phyloP scores from a whole-genome alignment of 2,329 filamentous ascomycete species.

The Xylariaceae sp. region DNA sequence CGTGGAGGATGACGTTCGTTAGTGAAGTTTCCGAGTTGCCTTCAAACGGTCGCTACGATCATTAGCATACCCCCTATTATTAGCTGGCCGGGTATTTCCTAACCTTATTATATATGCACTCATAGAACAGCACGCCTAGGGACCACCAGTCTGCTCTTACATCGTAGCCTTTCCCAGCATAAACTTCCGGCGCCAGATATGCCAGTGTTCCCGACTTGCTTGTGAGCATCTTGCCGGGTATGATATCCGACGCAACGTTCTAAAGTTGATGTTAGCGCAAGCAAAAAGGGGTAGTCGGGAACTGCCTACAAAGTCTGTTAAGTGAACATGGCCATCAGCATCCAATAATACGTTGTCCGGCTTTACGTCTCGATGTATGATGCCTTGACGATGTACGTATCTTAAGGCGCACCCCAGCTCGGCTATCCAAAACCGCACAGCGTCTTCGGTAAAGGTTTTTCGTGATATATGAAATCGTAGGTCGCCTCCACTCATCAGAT shows the following conservation, averaged over 20 bases:
- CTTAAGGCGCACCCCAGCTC: slow-evolving; percentile 89
- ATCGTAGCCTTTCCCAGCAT: slow-evolving; percentile 86
- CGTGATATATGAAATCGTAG: slow-evolving; percentile 96
- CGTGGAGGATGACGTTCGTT: slow-evolving; percentile 79
- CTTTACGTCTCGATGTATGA: slow-evolving; percentile 91
- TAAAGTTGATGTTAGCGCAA: slow-evolving; percentile 50
- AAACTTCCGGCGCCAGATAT: slow-evolving; percentile 95
- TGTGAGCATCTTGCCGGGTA: slow-evolving; percentile 79
- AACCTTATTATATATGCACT: slow-evolving; percentile 99
- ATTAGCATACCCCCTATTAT: slow-evolving; percentile 38
- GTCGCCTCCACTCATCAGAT: slow-evolving; percentile 97
- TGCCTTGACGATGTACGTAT: slow-evolving; percentile 85
- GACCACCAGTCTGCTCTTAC: slow-evolving; percentile 98
- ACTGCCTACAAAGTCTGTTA: slow-evolving; percentile 88
- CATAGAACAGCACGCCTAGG: slow-evolving; percentile 95
- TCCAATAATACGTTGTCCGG: slow-evolving; percentile 91
- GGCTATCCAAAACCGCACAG: slow-evolving; percentile 95
- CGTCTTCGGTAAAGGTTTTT: slow-evolving; percentile 97
- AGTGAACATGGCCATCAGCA: slow-evolving; percentile 89
- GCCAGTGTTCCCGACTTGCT: slow-evolving; percentile 97
- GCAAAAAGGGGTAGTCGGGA: neutral
- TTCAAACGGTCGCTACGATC: slow-evolving; percentile 82
- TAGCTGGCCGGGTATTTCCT: slow-evolving; percentile 31
- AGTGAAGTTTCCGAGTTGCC: slow-evolving; percentile 83
- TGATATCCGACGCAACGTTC: slow-evolving; percentile 96